Conservation (phyloP, 2,329 filamentous ascomycete genomes). For the Sarocladium strictum region DNA sequence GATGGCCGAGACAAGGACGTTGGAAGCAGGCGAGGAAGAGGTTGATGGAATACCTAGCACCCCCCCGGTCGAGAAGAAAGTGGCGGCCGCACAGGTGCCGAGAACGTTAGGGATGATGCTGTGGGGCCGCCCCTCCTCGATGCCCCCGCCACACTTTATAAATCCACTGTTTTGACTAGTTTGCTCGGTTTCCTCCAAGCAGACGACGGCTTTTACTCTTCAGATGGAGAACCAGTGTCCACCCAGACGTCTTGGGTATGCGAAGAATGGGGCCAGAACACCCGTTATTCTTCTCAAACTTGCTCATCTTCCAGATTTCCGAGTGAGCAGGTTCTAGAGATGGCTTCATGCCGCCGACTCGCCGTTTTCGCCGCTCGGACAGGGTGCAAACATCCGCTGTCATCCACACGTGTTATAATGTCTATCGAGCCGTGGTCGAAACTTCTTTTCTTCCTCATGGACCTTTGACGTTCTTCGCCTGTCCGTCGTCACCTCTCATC, state of each 20-base stretch:
- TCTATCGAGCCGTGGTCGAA: not conserved
- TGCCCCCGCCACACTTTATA: not conserved
- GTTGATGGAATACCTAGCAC: no score
- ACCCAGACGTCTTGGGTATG: not conserved
- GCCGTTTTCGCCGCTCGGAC: not conserved
- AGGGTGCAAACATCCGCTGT: not conserved
- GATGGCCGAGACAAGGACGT: not conserved
- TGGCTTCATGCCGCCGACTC: not conserved
- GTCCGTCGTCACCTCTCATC: not conserved
- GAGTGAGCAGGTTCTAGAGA: not conserved
- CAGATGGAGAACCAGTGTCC: not conserved
- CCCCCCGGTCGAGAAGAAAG: not conserved
- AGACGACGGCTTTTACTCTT: not conserved
- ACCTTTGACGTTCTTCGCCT: not conserved
- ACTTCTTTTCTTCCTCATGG: not conserved
- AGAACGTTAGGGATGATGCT: not conserved
- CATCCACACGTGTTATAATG: not conserved
- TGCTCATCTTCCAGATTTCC: not conserved
- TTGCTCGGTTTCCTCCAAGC: not conserved
- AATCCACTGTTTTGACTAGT: conserved; percentile 1
- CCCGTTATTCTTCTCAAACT: conserved; percentile 3
- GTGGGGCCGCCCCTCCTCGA: not conserved
- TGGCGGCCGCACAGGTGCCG: not conserved
- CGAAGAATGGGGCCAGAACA: not conserved
- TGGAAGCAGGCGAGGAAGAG: not conserved